Base-by-base conservation (phyloP, 2,329 filamentous ascomycete genomes). In the Fusarium praegraminearum region DNA sequence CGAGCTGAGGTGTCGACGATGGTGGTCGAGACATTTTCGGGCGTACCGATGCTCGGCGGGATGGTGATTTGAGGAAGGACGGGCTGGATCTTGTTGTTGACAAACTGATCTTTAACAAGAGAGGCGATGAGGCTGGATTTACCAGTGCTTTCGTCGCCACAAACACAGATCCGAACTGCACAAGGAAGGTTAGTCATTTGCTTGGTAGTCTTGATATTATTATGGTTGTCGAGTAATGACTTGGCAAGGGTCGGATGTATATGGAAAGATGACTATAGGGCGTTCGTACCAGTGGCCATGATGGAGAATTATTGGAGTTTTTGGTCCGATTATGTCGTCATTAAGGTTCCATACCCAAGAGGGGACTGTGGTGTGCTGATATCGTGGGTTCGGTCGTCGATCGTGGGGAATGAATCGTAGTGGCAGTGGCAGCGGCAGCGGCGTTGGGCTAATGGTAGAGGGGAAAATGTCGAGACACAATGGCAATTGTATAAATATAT, bases 1-100 rank as follows among this genome's bases (percentile, higher is more conserved):
- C 97, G 88, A 38, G 96, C 94, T 35, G 95, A 98, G 33, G 96
- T 99, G 80, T 99, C 96, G 83, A 99, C 93, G 75, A 99, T 95
- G 72, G 93, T 97, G 15, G 96, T 99, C 50, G 94, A 97, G 78
- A 98, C 93, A 86, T 97, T 97, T 75, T 98, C 94, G 49, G 94
- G 94, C 8, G 94, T 97, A 62, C 93, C 94, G 72, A 97, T 92
- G 75, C 91, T 95, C 24, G 95, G 94, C 41, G 95, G 95, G 38
- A 99, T 94, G 28, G 94, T 98, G 72, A 99, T 97, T 78, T 95
- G 93, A 24, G 96, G 96, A 12, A 99, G 90, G 65, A 98, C 92
- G 16, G 94, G 88, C 79, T 98, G 95, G 76, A 99, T 98, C 83
- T 97, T 97, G 81, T 93, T 93, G 70, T 92, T 93, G 75, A 98